These are phyloP conservation scores for Phragmites australis DNA, from an alignment of 176 grass and related monocot genomes.

Conservation along the genomic window DNA sequence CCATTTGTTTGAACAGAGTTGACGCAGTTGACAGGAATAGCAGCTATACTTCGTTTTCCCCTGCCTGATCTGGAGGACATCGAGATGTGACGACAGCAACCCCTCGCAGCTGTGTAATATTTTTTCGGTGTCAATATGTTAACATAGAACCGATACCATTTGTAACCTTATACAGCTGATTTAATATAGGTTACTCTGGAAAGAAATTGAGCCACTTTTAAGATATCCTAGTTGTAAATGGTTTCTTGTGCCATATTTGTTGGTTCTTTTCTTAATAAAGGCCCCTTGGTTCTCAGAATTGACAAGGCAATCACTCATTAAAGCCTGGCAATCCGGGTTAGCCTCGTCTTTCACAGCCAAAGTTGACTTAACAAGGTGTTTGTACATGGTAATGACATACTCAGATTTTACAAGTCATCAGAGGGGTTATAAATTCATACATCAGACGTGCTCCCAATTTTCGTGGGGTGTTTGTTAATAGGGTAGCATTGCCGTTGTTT, in stretches of 20 bases:
- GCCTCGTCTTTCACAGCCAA: background rate
- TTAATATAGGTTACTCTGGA: conserved; percentile 21
- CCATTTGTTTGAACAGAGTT: conserved; percentile 58
- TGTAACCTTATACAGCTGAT: conserved; percentile 11
- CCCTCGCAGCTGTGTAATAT: background rate
- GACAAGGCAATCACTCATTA: background rate
- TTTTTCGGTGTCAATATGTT: background rate
- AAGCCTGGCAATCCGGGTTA: background rate
- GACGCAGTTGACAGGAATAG: conserved; percentile 80
- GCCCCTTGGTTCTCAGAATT: background rate
- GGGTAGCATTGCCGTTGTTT: background rate
- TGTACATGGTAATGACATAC: background rate
- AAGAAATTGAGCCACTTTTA: background rate
- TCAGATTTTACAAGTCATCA: background rate
- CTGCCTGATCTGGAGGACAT: conserved; percentile 89
- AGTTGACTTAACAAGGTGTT: background rate
- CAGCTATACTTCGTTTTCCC: conserved; percentile 86
- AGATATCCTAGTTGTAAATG: conserved; percentile 44
- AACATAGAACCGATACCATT: conserved; percentile 24
- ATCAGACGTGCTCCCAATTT: background rate
- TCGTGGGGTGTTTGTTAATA: background rate
- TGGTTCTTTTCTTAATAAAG: background rate
- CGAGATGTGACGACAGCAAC: conserved; percentile 63
- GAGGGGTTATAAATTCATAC: background rate
- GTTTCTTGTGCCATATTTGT: background rate